Conservation (phyloP, 768 basidiomycete species). For the Russula griseocarnosa region DNA sequence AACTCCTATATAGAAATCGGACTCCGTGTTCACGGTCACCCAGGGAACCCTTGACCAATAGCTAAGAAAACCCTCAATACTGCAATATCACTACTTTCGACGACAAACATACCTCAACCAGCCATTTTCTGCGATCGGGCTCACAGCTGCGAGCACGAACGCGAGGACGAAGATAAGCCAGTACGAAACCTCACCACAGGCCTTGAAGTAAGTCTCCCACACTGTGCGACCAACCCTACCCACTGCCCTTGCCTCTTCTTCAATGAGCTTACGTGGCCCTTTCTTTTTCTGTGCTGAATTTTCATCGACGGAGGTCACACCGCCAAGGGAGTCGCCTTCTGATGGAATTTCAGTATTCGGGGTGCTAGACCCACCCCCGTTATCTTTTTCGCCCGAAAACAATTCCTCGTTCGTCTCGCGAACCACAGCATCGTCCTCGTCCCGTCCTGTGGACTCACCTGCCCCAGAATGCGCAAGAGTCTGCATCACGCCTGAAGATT, state of each 20-base stretch:
- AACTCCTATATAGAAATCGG: conserved; percentile 59
- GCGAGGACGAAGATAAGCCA: conserved; percentile 40
- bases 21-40: conserved; percentile 27
- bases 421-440: conserved; percentile 39
- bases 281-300: conserved; percentile 41
- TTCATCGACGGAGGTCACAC: conserved; percentile 37
- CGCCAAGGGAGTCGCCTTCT: conserved; percentile 44
- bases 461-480: conserved; percentile 59
- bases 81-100: conserved; percentile 12
- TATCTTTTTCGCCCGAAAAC: conserved; percentile 8
- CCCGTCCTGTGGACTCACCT: conserved; percentile 33
- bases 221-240: conserved; percentile 46
- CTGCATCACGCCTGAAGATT: conserved; percentile 59
- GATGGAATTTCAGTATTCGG: conserved; percentile 27
- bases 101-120: conserved; percentile 37
- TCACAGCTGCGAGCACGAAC: conserved; percentile 39
- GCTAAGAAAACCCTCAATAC: conserved; percentile 25
- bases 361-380: conserved; percentile 37
- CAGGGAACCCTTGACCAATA: conserved; percentile 41
- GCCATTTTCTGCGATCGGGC: conserved; percentile 47
- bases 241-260: conserved; percentile 53
- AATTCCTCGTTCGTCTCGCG: conserved; percentile 32
- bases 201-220: conserved; percentile 45
- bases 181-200: conserved; percentile 38
- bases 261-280: conserved; percentile 74